Conservation (phyloP, 306 rosid species). For the Acmispon strigosus region DNA sequence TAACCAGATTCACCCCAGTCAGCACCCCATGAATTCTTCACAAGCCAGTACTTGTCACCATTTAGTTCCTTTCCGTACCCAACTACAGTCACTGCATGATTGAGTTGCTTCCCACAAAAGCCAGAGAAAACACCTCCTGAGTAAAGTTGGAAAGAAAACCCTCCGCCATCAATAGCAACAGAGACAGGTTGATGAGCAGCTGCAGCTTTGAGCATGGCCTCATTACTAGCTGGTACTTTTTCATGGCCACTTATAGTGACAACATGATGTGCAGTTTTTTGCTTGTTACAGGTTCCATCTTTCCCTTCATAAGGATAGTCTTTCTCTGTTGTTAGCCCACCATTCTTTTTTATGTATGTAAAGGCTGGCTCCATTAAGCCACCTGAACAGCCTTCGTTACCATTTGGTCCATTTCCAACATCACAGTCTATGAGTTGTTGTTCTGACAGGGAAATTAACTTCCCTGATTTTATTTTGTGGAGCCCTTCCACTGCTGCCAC, state of each 20-base stretch:
- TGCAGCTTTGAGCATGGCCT: conserved; percentile 46
- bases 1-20: conserved; percentile 80
- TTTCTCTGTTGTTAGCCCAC: conserved; percentile 40
- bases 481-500: conserved; percentile 85
- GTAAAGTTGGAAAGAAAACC: conserved; percentile 53
- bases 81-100: conserved; percentile 61
- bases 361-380: conserved; percentile 70
- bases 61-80: conserved; percentile 54
- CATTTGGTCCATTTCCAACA: conserved; percentile 20
- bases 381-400: conserved; percentile 61
- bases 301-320: conserved; percentile 50
- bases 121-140: conserved; percentile 53
- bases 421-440: conserved; percentile 76
- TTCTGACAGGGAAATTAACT: conserved; percentile 55
- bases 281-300: conserved; percentile 33
- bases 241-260: conserved; percentile 50
- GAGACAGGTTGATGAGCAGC: conserved; percentile 67
- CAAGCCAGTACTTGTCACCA: conserved; percentile 51
- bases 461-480: conserved; percentile 52
- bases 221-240: conserved; percentile 43
- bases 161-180: conserved; percentile 51
- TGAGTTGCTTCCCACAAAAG: conserved; percentile 44
- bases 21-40: conserved; percentile 73
- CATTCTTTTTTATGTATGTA: conserved; percentile 30
- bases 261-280: conserved; percentile 5